Percentiles rank a stretch among this genome's conserved stretches.
Evolutionary conservation across 1,284 basidiomycete genomes (phyloP).

Genomic region (Puccinia coronata): DNA sequence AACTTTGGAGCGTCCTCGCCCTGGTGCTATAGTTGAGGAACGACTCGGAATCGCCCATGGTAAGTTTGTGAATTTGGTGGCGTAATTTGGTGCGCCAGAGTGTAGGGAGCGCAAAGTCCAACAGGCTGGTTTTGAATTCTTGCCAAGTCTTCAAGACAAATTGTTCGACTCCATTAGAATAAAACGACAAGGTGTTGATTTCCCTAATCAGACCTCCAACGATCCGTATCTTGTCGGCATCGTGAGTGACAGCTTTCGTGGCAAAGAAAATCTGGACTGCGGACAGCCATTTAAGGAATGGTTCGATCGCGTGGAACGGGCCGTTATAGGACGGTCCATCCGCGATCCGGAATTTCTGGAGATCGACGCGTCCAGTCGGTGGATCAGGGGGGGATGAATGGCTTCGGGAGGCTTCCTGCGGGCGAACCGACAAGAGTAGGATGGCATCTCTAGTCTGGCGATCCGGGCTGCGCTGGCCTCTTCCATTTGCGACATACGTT

Average conservation of each 20-base stretch:
- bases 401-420: too few relatives aligned
- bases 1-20: neutral
- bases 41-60: neutral
- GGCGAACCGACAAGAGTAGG: too few relatives aligned
- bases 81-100: too few relatives aligned
- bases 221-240: neutral
- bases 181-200: neutral
- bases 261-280: neutral
- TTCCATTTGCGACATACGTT: too few relatives aligned
- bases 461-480: too few relatives aligned
- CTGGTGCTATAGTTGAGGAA: neutral
- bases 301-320: neutral
- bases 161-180: neutral
- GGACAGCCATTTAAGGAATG: neutral
- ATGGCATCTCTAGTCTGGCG: too few relatives aligned
- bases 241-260: neutral
- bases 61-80: too few relatives aligned
- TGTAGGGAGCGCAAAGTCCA: too few relatives aligned
- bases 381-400: too few relatives aligned
- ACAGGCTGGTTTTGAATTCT: neutral
- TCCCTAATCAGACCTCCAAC: neutral
- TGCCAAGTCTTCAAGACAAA: neutral
- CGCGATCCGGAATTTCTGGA: neutral
- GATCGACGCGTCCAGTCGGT: neutral
- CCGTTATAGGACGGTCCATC: neutral